Conservation (phyloP, 805 yeast species). For the Zygosaccharomyces bailii region DNA sequence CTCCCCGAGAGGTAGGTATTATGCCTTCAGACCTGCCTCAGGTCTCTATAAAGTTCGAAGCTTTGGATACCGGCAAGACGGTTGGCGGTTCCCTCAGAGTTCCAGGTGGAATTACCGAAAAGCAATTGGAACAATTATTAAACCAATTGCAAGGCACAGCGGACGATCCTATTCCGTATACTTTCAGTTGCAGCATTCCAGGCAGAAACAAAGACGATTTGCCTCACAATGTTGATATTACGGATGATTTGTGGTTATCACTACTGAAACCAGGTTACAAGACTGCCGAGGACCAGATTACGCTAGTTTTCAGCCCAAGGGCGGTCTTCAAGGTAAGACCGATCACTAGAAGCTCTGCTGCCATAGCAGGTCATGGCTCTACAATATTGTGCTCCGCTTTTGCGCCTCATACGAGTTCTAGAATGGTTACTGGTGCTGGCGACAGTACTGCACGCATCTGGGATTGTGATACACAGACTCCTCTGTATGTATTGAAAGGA, state of each 20-base stretch:
- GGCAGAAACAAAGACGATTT: constrained; percentile 41
- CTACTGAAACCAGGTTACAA: constrained; percentile 81
- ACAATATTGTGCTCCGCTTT: constrained; percentile 89
- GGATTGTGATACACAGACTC: constrained; percentile 96
- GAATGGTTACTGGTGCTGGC: constrained; percentile 94
- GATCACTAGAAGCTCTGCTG: constrained; percentile 84
- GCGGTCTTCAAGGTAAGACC: constrained; percentile 93
- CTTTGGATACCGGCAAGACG: constrained; percentile 86
- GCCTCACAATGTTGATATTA: constrained; percentile 57
- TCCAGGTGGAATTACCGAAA: constrained; percentile 82
- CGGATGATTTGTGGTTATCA: constrained; percentile 71
- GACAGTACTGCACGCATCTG: constrained; percentile 94
- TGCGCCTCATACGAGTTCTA: constrained; percentile 82
- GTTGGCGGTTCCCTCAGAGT: constrained; percentile 84
- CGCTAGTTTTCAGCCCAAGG: constrained; percentile 87
- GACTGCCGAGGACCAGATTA: constrained; percentile 89
- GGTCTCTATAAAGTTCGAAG: constrained; percentile 84
- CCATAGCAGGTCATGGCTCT: constrained; percentile 93
- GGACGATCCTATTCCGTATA: constrained; percentile 88
- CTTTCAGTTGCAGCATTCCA: constrained; percentile 63
- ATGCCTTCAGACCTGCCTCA: constrained; percentile 79
- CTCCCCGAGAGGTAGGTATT: constrained; percentile 68
- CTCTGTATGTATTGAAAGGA: constrained; percentile 72
- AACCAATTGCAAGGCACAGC: constrained; percentile 68
- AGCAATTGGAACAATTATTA: constrained; percentile 82